Evolutionary conservation across 768 basidiomycete genomes (phyloP).

Genomic region (Leccinum uliginosum): DNA sequence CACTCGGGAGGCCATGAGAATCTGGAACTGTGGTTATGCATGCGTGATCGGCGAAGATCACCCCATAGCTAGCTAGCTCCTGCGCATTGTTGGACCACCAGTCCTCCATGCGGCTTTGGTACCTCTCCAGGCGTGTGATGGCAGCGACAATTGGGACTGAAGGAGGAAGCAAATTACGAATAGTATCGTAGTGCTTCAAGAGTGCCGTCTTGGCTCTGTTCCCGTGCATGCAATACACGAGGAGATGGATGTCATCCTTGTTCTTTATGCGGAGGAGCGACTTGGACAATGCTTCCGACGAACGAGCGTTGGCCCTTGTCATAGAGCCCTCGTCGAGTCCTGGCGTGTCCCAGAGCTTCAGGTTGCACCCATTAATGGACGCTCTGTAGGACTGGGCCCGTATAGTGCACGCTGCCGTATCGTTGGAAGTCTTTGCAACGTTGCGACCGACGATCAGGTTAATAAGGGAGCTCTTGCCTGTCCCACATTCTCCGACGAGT

Average conservation of each 20-base stretch:
- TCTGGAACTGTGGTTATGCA: conserved; percentile 18
- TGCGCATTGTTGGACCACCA: conserved; percentile 19
- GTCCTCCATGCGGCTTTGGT: conserved; percentile 18
- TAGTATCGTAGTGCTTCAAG: conserved; percentile 13
- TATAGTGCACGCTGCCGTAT: conserved; percentile 18
- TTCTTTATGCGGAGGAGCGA: conserved; percentile 7
- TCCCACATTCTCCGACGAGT: conserved; percentile 22
- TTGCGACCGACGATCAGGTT: conserved; percentile 16
- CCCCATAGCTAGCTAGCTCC: conserved; percentile 8
- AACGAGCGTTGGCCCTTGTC: not conserved
- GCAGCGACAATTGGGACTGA: conserved; percentile 14
- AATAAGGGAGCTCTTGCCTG: conserved; percentile 25
- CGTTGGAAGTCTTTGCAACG: conserved; percentile 16
- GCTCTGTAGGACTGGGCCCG: conserved; percentile 5
- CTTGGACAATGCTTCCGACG: conserved; percentile 2
- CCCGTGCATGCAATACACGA: conserved; percentile 20
- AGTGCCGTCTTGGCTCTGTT: conserved; percentile 16
- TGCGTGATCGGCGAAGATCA: conserved; percentile 19
- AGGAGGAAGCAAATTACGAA: conserved; percentile 6
- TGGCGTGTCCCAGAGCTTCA: conserved; percentile 16
- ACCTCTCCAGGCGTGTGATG: conserved; percentile 20
- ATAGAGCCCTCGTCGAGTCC: conserved; percentile 15
- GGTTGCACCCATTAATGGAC: conserved; percentile 10
- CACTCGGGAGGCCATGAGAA: not conserved
- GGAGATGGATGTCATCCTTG: conserved; percentile 12